Evolutionary conservation across 345 rosid genomes (phyloP).

Genomic region (Kandelia obovata): DNA sequence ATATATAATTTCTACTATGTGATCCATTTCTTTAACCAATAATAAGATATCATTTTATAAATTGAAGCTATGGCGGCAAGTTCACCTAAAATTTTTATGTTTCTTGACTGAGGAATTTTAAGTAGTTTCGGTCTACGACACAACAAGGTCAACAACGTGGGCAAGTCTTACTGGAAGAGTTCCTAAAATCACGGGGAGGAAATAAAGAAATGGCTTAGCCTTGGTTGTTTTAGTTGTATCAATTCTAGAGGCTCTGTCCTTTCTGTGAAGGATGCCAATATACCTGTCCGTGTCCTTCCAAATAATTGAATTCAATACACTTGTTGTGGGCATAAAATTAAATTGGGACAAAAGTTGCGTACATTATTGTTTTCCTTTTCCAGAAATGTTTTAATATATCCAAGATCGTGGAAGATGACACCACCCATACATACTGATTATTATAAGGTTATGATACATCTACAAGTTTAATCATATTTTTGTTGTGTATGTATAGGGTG

Average conservation of each 20-base stretch:
- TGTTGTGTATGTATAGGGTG: too few relatives aligned
- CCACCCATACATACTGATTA: too few relatives aligned
- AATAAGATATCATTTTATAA: too few relatives aligned
- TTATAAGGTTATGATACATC: too few relatives aligned
- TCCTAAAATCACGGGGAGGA: conserved; percentile 13
- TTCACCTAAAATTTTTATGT: too few relatives aligned
- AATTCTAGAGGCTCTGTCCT: conserved; percentile 1
- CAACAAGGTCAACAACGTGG: not conserved
- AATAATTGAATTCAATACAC: conserved; percentile 27
- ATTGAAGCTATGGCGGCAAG: too few relatives aligned
- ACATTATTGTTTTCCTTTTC: not conserved
- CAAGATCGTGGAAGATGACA: too few relatives aligned
- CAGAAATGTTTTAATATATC: not conserved
- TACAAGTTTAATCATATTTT: too few relatives aligned
- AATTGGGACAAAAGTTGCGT: not conserved
- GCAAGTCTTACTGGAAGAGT: conserved; percentile 1
- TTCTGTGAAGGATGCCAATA: not conserved
- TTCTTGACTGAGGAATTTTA: too few relatives aligned
- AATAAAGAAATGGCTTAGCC: conserved; percentile 26
- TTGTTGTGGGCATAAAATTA: not conserved
- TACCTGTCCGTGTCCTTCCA: conserved; percentile 21
- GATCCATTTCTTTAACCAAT: too few relatives aligned
- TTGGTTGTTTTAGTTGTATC: conserved; percentile 15
- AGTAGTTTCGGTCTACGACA: too few relatives aligned
- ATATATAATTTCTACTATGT: too few relatives aligned